Base-by-base conservation (phyloP, 2,329 filamentous ascomycete species). In the Botrytis sinoallii region DNA sequence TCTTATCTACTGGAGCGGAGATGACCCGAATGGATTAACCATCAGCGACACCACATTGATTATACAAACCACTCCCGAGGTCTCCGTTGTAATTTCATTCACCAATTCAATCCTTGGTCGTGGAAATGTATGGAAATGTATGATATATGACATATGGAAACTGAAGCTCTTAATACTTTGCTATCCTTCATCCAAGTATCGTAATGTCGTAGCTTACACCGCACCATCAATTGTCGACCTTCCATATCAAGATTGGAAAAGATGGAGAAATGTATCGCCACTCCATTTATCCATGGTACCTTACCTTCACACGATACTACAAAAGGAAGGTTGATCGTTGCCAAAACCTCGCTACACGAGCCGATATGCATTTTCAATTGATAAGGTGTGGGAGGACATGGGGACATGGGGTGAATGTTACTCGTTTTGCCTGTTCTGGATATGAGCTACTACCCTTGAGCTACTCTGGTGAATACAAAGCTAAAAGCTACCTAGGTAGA, bases 361-460 rank as follows among this genome's bases (percentile, higher is more conserved):
- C 25, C 46, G 12, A 48, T 18, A 46, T 48, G 66, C 25, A 44
- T 70, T 35, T 20, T 12, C 40, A 8, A 12, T 65, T n/a, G 67
- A 70, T 70, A 70, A 61, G 68, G 55, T 70, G 68, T 70, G 40
- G 68, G n/a, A 38, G 40, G 29, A 63, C 55, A 20, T 70, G 55
- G 52, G 20, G 22, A 63, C 68, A 35, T 70, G 55, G 52, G 42
- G 32, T n/a, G 8, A 52, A 22, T 22, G 42, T 55, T 70, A 29
- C 14, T 72, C 29, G 10, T 44, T 42, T 48, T 52, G 22, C 61
- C 48, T 29, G 32, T 25, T 22, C 22, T 22, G 25, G n/a, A 57
- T 18, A 38, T 57, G 48, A 57, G 52, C 38, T 40, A 29, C 25
- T 12, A 63, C 44, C 42, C 44, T 44, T 32, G 32, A 57, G 52